Evolutionary conservation across 2,329 filamentous ascomycete genomes (phyloP).

Genomic region (Pseudogymnoascus sp.): DNA sequence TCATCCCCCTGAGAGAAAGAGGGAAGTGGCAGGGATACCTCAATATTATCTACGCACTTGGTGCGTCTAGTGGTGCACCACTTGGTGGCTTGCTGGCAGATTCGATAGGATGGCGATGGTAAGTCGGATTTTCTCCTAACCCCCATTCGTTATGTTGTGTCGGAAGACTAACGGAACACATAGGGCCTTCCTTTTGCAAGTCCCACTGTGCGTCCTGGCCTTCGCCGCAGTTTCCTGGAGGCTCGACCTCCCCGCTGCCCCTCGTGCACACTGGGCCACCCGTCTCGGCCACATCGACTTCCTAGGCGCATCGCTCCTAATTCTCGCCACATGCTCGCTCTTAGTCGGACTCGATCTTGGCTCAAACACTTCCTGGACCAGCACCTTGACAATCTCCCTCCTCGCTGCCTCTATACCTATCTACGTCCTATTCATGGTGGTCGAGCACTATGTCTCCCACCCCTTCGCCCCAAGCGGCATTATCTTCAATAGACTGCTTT

Average conservation of each 20-base stretch:
- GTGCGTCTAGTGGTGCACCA: slow-evolving; percentile 61
- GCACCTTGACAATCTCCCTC: slow-evolving; percentile 48
- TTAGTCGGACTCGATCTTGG: slow-evolving; percentile 65
- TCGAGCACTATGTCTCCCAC: slow-evolving; percentile 61
- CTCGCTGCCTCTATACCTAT: slow-evolving; percentile 49
- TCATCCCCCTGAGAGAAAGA: slow-evolving; percentile 60
- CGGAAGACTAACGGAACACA: slow-evolving; percentile 1
- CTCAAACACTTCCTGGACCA: slow-evolving; percentile 61
- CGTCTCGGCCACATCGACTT: slow-evolving; percentile 67
- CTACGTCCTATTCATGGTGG: slow-evolving; percentile 57
- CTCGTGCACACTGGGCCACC: slow-evolving; percentile 53
- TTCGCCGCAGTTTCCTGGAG: slow-evolving; percentile 55
- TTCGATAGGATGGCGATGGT: slow-evolving; percentile 68
- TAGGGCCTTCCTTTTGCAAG: slow-evolving; percentile 64
- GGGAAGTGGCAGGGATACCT: slow-evolving; percentile 67
- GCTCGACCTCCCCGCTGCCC: slow-evolving; percentile 51
- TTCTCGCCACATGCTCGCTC: slow-evolving; percentile 56
- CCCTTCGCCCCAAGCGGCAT: slow-evolving; percentile 70
- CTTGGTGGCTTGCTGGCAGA: slow-evolving; percentile 66
- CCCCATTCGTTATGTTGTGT: not conserved
- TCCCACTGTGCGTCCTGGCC: slow-evolving; percentile 59
- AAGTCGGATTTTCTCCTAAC: slow-evolving; percentile 22
- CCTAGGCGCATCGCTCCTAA: slow-evolving; percentile 58
- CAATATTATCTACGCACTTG: slow-evolving; percentile 63
- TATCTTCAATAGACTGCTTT: slow-evolving; percentile 58